Conservation (phyloP, 768 basidiomycete genomes). For the Hortiboletus flavorubellus region DNA sequence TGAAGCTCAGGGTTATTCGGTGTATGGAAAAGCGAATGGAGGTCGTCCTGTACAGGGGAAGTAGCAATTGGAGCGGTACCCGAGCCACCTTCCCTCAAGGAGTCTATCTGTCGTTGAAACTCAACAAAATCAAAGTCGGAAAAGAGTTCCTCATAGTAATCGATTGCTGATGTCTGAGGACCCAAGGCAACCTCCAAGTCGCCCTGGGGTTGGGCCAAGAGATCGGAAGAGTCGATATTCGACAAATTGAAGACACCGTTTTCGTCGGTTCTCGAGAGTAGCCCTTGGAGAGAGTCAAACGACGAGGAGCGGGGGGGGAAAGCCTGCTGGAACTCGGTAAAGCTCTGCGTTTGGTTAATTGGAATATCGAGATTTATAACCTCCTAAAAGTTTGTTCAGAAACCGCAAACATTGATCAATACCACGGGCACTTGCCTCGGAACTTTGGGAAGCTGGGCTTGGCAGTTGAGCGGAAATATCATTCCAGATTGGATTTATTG, state of each 20-base stretch:
- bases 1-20: constrained; percentile 12
- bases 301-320: constrained; percentile 6
- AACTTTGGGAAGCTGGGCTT: background rate
- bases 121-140: constrained; percentile 21
- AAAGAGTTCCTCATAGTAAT: constrained; percentile 19
- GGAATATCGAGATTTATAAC: constrained; percentile 15
- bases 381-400: constrained; percentile 7
- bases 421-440: constrained; percentile 8
- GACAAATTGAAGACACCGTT: constrained; percentile 36
- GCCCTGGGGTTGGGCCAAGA: constrained; percentile 35
- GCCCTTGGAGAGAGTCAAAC: constrained; percentile 27
- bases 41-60: constrained; percentile 12
- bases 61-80: constrained; percentile 1
- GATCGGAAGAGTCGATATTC: constrained; percentile 29
- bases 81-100: background rate
- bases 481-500: constrained; percentile 9
- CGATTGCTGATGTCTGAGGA: background rate
- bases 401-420: background rate
- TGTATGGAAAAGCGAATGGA: constrained; percentile 21
- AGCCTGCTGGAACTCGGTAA: constrained; percentile 1
- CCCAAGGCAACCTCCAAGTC: constrained; percentile 36
- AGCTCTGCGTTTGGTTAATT: constrained; percentile 7
- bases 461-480: constrained; percentile 1
- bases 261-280: constrained; percentile 32
- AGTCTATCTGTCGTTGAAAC: constrained; percentile 7